Base-by-base conservation (phyloP, 2,329 filamentous ascomycete species). In the Cordyceps farinosa region DNA sequence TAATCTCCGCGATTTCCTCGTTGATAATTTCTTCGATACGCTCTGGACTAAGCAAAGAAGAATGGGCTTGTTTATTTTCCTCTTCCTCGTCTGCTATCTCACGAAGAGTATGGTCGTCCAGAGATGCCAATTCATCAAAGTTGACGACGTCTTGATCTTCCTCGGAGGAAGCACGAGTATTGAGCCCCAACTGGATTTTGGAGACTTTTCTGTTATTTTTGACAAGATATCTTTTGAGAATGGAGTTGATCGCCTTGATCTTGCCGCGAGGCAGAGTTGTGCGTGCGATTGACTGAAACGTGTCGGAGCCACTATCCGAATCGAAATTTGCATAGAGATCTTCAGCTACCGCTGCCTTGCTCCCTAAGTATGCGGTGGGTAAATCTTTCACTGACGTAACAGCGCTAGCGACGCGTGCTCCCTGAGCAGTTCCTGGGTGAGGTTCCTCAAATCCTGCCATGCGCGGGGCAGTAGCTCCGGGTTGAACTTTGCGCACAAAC, bases 11-110 rank as follows among this genome's bases (percentile, higher is more conserved):
- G 11, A 90, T 80, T 32, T 78, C 80, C 22, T 82, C 73, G 34
- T 86, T 76, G 40, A 94, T 79, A 13, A 84, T 74, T 0, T 72
- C 67, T 3, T 81, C 73, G 29, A 90, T 77, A 47, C n/a, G 48
- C 66, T 67, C 36, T 6, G 36, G 36, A n/a, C 36, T 47, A 52
- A 51, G 59, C 10, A 36, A 17, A 40, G 32, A 50, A 8, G 55
- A 38, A 11, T n/a, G 17, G 11, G 32, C 27, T n/a, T 54, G 30
- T 3, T 22, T 60, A 10, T 66, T 72, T 51, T 78, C 76, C 59
- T 77, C 75, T 47, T 76, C 74, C 65, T 88, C 86, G 36, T 82
- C 76, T 52, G 87, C 80, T 10, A 90, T 88, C 69, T 90, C 88
- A 50, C 75, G 75, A 77, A 81, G 83, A 0, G 84, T 88, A 42